Conservation (phyloP, 164 flowering plant genomes). For the Vitis rotundifolia region DNA sequence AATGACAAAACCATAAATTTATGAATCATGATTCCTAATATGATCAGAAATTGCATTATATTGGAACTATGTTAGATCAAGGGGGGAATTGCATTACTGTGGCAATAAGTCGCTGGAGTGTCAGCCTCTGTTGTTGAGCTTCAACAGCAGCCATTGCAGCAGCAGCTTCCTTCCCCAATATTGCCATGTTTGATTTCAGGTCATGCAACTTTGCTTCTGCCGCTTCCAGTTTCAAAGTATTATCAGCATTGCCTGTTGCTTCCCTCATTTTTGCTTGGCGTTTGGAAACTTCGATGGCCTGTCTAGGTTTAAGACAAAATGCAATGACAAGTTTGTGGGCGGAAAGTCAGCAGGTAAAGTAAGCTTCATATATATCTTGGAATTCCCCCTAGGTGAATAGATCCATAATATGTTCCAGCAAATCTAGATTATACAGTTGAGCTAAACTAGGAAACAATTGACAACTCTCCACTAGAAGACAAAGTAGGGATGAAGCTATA, state of each 20-base stretch:
- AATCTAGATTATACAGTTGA: neutral
- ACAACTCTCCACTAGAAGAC: neutral
- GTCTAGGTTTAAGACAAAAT: slow-evolving; percentile 25
- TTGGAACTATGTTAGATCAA: neutral
- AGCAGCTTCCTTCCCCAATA: slow-evolving; percentile 89
- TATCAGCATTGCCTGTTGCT: slow-evolving; percentile 52
- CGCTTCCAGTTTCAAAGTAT: slow-evolving; percentile 63
- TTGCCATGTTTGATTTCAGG: slow-evolving; percentile 72
- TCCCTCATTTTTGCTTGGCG: slow-evolving; percentile 82
- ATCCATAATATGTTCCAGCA: neutral
- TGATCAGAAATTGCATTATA: neutral
- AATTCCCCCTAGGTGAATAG: neutral
- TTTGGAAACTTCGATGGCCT: slow-evolving; percentile 92
- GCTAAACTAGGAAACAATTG: no score
- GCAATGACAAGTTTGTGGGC: slow-evolving; percentile 2
- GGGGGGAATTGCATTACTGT: slow-evolving; percentile 47
- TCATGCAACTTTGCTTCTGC: slow-evolving; percentile 84
- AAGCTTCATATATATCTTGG: neutral
- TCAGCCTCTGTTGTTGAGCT: slow-evolving; percentile 91
- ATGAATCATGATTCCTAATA: neutral
- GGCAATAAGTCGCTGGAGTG: slow-evolving; percentile 82
- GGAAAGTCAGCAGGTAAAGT: neutral
- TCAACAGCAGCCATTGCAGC: slow-evolving; percentile 97
- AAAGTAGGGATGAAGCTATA: no score
- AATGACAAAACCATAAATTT: neutral